Evolutionary conservation across 1,284 basidiomycete genomes (phyloP).

Genomic region (Kwoniella shivajii): DNA sequence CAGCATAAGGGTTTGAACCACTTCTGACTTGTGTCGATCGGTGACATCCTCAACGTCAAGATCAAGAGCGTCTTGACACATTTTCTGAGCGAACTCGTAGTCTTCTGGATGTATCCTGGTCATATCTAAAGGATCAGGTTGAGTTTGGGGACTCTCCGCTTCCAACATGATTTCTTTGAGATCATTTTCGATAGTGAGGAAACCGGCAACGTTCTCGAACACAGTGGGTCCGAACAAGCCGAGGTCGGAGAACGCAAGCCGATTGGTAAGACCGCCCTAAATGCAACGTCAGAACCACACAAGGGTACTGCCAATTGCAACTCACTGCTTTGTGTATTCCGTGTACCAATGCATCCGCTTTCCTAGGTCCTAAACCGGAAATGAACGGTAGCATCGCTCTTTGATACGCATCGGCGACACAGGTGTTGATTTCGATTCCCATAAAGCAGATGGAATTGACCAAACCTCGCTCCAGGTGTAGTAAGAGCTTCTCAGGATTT

Average conservation of each 20-base stretch:
- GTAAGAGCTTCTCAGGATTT: constrained; percentile 78
- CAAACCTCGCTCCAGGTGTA: constrained; percentile 80
- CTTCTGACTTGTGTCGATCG: constrained; percentile 79
- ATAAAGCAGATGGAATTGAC: constrained; percentile 89
- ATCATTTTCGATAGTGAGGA: constrained; percentile 79
- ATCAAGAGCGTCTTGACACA: constrained; percentile 96
- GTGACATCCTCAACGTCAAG: constrained; percentile 92
- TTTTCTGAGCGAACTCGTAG: constrained; percentile 96
- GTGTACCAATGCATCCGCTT: constrained; percentile 82
- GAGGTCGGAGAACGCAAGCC: constrained; percentile 75
- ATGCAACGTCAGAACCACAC: constrained; percentile 8
- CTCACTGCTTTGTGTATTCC: constrained; percentile 74
- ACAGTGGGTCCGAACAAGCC: constrained; percentile 79
- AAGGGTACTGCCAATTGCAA: constrained; percentile 3
- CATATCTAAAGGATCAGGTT: constrained; percentile 87
- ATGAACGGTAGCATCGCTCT: constrained; percentile 86
- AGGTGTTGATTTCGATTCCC: constrained; percentile 94
- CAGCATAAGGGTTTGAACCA: constrained; percentile 84
- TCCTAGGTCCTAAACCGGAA: constrained; percentile 91
- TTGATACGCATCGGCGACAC: constrained; percentile 83
- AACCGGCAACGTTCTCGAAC: constrained; percentile 86
- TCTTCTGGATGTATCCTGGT: constrained; percentile 98
- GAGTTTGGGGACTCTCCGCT: constrained; percentile 62
- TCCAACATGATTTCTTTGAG: constrained; percentile 60
- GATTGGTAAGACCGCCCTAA: constrained; percentile 76